Evolutionary conservation across 495 filamentous ascomycete genomes (phyloP).

Genomic region (Neurospora sp.): DNA sequence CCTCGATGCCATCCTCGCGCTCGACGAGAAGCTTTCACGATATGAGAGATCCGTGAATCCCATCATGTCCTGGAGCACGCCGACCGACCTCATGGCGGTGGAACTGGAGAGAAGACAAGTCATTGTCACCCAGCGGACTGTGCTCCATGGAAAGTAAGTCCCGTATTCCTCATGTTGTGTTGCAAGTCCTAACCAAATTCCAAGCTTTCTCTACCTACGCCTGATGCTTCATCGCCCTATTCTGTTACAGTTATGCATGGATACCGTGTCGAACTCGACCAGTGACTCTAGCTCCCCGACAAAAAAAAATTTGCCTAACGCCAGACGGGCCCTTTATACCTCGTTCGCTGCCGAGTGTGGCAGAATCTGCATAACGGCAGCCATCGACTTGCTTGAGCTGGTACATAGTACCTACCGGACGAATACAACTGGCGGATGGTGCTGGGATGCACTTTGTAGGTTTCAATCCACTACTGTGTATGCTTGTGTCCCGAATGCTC

Average conservation of each 20-base stretch:
- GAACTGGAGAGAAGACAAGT: constrained; percentile 8
- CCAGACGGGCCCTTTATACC: constrained; percentile 23
- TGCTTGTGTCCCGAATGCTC: not conserved
- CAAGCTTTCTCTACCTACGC: constrained; percentile 34
- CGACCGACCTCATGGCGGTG: constrained; percentile 4
- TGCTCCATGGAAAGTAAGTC: constrained; percentile 30
- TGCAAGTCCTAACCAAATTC: not conserved
- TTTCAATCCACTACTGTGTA: not conserved
- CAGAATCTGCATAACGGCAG: constrained; percentile 27
- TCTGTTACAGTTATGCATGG: constrained; percentile 34
- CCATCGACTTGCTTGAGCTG: constrained; percentile 30
- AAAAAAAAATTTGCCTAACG: not conserved
- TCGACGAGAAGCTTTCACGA: constrained; percentile 29
- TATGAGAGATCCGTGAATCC: constrained; percentile 27
- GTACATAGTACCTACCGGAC: constrained; percentile 30
- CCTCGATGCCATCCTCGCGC: constrained; percentile 29
- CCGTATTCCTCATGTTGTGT: not conserved
- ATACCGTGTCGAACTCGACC: constrained; percentile 7
- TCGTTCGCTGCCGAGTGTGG: constrained; percentile 30
- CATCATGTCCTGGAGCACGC: constrained; percentile 27
- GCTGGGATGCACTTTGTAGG: constrained; percentile 40
- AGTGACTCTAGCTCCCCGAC: constrained; percentile 1
- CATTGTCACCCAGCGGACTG: constrained; percentile 30
- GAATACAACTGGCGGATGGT: constrained; percentile 32
- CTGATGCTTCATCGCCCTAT: constrained; percentile 39